Base-by-base conservation (phyloP, 2,329 filamentous ascomycete species). In the Pseudogymnoascus sp. region DNA sequence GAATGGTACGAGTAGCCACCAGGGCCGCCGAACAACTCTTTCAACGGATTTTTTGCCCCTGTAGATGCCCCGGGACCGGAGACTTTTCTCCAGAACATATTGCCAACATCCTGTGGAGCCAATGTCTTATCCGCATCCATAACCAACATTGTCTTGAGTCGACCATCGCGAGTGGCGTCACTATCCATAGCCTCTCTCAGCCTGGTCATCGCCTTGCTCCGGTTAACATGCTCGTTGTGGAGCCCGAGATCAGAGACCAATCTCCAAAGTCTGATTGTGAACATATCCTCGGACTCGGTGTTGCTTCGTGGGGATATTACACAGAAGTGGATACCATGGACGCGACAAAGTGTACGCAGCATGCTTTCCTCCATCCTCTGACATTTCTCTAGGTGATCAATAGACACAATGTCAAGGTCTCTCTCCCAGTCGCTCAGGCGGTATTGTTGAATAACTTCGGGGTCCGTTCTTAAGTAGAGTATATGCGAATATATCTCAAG, bases 71-170 rank as follows among this genome's bases (percentile, higher is more conserved):
- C 50, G 63, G 16, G 61, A 3, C 53, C 56, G 14, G 63, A 60
- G 12, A 68, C 35, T 6, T 38, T 68, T 16, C 75, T 65, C 82
- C 81, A 86, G 70, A 85, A 85, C 61, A 83, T 40, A 0, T 38
- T 62, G 0, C 81, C 79, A 4, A 79, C 80, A 65, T 88, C 84
- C 11, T 78, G 66, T 0, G 78, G 63, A 4, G 78, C 72, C 61
- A 89, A 70, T 0, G 84, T 88, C 65, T 73, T 81, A 70, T 88
- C 84, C 0, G 73, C 85, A 65, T 89, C 85, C 2, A 89, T 56
- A 0, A 87, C 78, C 14, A 88, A 60, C 53, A 83, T 71, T 0
- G 76, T 83, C 50, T 81, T 67, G 7, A 78, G 6, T 61, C 41
- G 2, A 16, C 59, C 11, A n/a, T 38, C 7, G 35, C 12, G 4